A percentile compares a stretch with the other conserved stretches of the same genome.
Evolutionary conservation across 495 filamentous ascomycete genomes (phyloP).

Genomic region (Penicillium mononematosum): DNA sequence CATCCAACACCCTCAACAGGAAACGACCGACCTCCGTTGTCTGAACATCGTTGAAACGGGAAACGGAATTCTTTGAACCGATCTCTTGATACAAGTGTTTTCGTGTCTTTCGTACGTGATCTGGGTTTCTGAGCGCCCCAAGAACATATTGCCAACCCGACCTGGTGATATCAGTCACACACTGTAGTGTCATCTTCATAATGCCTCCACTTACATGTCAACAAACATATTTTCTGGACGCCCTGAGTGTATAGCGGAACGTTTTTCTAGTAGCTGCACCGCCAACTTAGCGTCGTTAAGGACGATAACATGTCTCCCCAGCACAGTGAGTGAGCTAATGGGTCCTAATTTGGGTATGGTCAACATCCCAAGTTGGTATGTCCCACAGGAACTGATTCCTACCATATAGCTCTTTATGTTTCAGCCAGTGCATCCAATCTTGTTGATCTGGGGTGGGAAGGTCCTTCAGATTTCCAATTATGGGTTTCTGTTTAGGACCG

Average conservation of each 20-base stretch:
- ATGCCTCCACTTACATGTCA: conserved; percentile 38
- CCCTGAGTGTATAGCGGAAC: conserved; percentile 44
- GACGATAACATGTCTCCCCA: conserved; percentile 50
- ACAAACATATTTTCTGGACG: conserved; percentile 39
- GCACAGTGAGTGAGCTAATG: conserved; percentile 51
- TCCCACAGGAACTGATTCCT: not conserved
- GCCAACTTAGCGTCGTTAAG: conserved; percentile 45
- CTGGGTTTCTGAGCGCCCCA: conserved; percentile 28
- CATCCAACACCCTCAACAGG: conserved; percentile 37
- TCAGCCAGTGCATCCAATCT: conserved; percentile 49
- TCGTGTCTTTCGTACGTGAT: conserved; percentile 30
- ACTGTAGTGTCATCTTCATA: not conserved
- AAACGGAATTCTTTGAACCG: conserved; percentile 28
- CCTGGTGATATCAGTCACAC: conserved; percentile 6
- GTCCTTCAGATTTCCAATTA: conserved; percentile 50
- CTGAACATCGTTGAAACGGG: conserved; percentile 36
- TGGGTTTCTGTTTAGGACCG: conserved; percentile 42
- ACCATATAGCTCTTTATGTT: conserved; percentile 51
- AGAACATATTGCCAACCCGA: conserved; percentile 28
- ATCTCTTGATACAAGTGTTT: conserved; percentile 36
- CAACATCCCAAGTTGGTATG: not conserved
- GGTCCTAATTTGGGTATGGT: conserved; percentile 31
- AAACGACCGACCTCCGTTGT: conserved; percentile 39
- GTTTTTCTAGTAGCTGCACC: conserved; percentile 47
- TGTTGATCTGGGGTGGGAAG: conserved; percentile 38